phyloP scores from a whole-genome alignment of 1,284 basidiomycete species.

The Anthracocystis walkeri region DNA sequence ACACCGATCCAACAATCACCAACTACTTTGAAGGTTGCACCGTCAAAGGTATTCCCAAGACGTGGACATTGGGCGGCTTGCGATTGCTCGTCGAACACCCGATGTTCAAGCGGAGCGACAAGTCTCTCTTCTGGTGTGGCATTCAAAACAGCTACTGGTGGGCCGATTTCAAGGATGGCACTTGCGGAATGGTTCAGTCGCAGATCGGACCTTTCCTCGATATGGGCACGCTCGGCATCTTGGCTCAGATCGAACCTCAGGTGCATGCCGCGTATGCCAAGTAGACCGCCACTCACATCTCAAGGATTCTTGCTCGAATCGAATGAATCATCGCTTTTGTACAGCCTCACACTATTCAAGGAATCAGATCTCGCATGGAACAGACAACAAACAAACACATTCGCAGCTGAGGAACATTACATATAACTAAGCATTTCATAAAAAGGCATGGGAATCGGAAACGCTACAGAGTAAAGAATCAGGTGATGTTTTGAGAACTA shows the following conservation, averaged over 20 bases:
- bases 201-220: slow-evolving; percentile 51
- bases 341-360: background rate
- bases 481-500: background rate
- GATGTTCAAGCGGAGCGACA: slow-evolving; percentile 36
- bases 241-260: slow-evolving; percentile 36
- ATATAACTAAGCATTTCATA: slow-evolving; percentile 6
- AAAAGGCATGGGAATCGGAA: background rate
- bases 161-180: slow-evolving; percentile 38
- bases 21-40: slow-evolving; percentile 42
- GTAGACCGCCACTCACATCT: background rate
- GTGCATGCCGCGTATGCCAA: slow-evolving; percentile 38
- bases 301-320: background rate
- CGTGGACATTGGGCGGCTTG: slow-evolving; percentile 44
- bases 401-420: background rate
- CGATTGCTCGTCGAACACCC: slow-evolving; percentile 35
- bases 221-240: slow-evolving; percentile 32
- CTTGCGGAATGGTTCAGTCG: slow-evolving; percentile 46
- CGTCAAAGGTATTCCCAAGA: slow-evolving; percentile 39
- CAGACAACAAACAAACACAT: background rate
- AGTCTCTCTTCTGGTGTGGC: slow-evolving; percentile 48
- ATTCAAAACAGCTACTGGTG: slow-evolving; percentile 53
- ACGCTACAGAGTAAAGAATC: slow-evolving; percentile 9
- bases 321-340: too few species aligned
- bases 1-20: slow-evolving; percentile 28
- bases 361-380: background rate